Conservation (phyloP, 208 protist species). For the Herpetomonas samuelpessoai region DNA sequence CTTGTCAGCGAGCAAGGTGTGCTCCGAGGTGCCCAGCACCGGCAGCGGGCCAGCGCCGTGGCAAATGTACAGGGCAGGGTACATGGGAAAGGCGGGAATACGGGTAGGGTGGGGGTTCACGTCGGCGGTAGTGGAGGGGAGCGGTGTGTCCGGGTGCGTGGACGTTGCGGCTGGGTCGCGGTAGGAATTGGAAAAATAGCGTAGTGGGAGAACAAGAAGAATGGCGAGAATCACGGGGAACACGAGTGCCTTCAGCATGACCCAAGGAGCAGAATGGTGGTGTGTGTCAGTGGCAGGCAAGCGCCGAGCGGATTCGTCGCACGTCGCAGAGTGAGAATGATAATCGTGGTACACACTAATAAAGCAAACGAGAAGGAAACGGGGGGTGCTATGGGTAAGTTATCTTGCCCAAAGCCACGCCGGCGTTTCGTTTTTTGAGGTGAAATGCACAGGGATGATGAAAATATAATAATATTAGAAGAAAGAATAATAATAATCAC, state of each 20-base stretch:
- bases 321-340: too few relatives aligned
- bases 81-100: slow-evolving; percentile 12
- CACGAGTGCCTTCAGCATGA: too few relatives aligned
- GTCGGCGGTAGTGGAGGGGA: not conserved
- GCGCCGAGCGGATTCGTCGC: too few relatives aligned
- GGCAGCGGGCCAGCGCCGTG: slow-evolving; percentile 74
- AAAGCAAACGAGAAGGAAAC: too few relatives aligned
- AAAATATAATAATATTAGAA: slow-evolving; percentile 6
- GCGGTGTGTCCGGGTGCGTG: not conserved
- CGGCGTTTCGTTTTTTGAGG: too few relatives aligned
- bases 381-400: too few relatives aligned
- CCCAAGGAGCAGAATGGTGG: too few relatives aligned
- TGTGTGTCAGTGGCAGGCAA: too few relatives aligned
- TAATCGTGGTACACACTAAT: too few relatives aligned
- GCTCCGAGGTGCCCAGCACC: slow-evolving; percentile 42
- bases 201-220: slow-evolving; percentile 6
- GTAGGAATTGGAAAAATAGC: slow-evolving; percentile 3
- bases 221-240: slow-evolving; percentile 7
- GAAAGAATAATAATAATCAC: not conserved
- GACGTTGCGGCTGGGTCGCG: not conserved
- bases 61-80: slow-evolving; percentile 58
- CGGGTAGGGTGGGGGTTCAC: not conserved
- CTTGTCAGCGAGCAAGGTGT: slow-evolving; percentile 25
- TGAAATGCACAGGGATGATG: not conserved
- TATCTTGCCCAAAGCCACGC: too few relatives aligned